phyloP scores from a whole-genome alignment of 2,329 filamentous ascomycete species.

The Exophiala mesophila region DNA sequence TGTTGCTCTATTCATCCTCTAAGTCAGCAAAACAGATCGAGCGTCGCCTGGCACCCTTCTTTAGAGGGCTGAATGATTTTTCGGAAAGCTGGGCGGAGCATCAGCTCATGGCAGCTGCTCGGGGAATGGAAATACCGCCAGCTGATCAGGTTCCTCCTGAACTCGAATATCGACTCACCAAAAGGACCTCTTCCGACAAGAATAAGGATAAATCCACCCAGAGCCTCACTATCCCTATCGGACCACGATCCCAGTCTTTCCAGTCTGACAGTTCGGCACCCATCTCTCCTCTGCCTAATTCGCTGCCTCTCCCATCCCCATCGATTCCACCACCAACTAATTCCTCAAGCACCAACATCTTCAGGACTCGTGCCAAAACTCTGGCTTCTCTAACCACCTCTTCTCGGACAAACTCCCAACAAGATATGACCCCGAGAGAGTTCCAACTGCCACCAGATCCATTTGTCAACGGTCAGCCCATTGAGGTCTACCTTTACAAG shows the following conservation, averaged over 20 bases:
- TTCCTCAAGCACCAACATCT: constrained; percentile 51
- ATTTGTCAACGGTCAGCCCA: constrained; percentile 86
- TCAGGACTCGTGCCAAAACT: constrained; percentile 83
- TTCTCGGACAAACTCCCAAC: constrained; percentile 67
- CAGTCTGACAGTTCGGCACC: constrained; percentile 66
- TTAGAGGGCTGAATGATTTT: constrained; percentile 87
- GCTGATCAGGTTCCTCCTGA: constrained; percentile 78
- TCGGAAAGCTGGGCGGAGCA: constrained; percentile 86
- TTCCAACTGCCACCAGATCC: constrained; percentile 74
- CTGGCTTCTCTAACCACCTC: constrained; percentile 73
- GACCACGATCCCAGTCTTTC: constrained; percentile 68
- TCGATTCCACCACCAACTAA: constrained; percentile 50
- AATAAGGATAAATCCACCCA: constrained; percentile 59
- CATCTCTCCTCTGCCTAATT: constrained; percentile 56
- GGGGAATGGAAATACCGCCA: constrained; percentile 75
- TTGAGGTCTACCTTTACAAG: constrained; percentile 93
- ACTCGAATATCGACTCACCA: constrained; percentile 50
- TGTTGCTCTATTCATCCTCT: constrained; percentile 5
- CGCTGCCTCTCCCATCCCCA: constrained; percentile 58
- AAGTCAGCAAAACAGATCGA: no score
- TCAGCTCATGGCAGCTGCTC: constrained; percentile 86
- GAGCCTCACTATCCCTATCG: constrained; percentile 73
- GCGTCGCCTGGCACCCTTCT: constrained; percentile 86
- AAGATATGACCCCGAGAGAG: constrained; percentile 71
- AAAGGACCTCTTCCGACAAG: constrained; percentile 42